These are phyloP conservation scores for Fusarium kyushuense DNA, from an alignment of 2,329 filamentous ascomycete genomes.

Conservation along the genomic window DNA sequence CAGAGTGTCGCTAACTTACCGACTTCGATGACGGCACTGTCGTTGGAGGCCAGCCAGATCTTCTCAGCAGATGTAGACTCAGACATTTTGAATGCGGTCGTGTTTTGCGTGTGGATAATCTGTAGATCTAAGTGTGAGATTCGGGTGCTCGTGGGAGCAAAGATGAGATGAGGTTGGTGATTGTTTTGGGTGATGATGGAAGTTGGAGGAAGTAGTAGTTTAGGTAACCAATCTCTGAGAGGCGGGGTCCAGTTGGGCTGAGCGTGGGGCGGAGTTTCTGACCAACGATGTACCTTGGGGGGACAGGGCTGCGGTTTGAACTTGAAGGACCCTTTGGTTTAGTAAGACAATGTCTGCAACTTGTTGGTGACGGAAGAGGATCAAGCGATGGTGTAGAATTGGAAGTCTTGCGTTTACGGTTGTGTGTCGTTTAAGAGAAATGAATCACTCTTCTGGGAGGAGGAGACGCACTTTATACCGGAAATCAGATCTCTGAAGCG, in stretches of 20 bases:
- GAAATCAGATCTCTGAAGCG: background rate
- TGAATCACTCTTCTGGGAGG: background rate
- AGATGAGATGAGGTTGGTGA: constrained; percentile 13
- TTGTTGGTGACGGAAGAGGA: background rate
- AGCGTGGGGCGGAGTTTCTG: constrained; percentile 33
- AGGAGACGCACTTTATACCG: constrained; percentile 10
- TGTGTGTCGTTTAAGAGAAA: background rate
- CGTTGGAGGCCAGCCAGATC: constrained; percentile 66
- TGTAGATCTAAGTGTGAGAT: constrained; percentile 18
- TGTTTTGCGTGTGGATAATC: constrained; percentile 3
- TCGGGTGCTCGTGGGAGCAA: background rate
- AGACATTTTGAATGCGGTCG: constrained; percentile 51
- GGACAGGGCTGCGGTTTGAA: constrained; percentile 33
- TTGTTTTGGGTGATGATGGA: constrained; percentile 39
- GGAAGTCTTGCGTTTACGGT: background rate
- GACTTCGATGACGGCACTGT: constrained; percentile 60
- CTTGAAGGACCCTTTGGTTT: constrained; percentile 21
- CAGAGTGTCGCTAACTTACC: constrained; percentile 54
- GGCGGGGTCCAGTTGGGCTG: constrained; percentile 42
- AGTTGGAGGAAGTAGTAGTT: constrained; percentile 41
- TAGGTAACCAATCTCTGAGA: constrained; percentile 43
- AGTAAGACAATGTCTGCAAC: constrained; percentile 7
- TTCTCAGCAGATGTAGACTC: constrained; percentile 54
- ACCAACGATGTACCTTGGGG: constrained; percentile 34
- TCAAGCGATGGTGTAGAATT: background rate